phyloP scores from a whole-genome alignment of 208 protist species.

The Wallacemonas rigidus region DNA sequence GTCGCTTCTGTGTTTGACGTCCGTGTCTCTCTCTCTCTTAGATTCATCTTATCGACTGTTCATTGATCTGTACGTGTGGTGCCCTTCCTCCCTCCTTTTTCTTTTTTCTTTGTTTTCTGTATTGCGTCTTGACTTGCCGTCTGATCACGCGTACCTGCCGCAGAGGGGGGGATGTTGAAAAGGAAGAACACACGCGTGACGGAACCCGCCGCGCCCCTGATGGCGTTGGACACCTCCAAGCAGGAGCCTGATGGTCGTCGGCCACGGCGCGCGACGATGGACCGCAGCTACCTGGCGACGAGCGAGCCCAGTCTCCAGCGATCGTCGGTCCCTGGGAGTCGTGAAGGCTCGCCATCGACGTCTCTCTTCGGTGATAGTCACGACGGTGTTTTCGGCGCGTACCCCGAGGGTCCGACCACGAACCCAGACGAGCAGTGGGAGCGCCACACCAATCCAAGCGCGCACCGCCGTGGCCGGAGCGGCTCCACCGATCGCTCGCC shows the following conservation, averaged over 20 bases:
- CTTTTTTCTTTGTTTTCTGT: neutral
- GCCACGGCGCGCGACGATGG: conserved; percentile 19
- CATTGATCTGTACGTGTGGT: neutral
- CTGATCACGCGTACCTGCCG: no score
- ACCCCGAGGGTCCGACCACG: neutral
- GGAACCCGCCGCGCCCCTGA: conserved; percentile 1
- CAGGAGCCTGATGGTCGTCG: conserved; percentile 19
- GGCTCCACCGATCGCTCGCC: conserved; percentile 18
- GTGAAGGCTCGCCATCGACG: conserved; percentile 10
- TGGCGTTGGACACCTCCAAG: conserved; percentile 3
- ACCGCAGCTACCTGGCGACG: conserved; percentile 6
- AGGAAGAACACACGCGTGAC: conserved; percentile 12
- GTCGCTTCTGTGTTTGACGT: neutral
- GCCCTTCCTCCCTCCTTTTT: neutral
- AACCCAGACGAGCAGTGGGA: conserved; percentile 7
- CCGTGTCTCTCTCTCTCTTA: neutral
- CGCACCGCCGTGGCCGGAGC: conserved; percentile 11
- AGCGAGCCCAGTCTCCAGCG: conserved; percentile 10
- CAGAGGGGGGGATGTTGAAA: neutral
- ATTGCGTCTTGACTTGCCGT: neutral
- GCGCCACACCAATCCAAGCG: conserved; percentile 6
- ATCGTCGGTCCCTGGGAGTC: neutral
- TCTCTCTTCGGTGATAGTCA: conserved; percentile 5
- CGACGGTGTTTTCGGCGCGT: neutral
- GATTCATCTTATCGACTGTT: neutral